These are phyloP conservation scores for Monosporascus sp. DNA, from an alignment of 2,329 filamentous ascomycete species.

Conservation along the genomic window DNA sequence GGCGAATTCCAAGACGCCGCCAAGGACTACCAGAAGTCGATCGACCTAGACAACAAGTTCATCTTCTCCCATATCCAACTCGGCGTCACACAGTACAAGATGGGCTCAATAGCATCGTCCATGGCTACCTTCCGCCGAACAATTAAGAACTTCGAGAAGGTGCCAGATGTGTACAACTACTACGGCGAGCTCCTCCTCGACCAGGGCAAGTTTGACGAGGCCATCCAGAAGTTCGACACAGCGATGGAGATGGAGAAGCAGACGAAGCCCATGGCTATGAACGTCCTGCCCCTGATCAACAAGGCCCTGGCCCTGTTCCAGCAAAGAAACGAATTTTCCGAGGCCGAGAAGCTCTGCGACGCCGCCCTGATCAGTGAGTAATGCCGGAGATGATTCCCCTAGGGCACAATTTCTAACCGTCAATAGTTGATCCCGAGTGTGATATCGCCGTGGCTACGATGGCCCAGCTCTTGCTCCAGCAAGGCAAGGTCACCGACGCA, in stretches of 20 bases:
- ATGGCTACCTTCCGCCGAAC: constrained; percentile 98
- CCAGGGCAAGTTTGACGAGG: constrained; percentile 91
- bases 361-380: constrained; percentile 91
- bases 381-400: constrained; percentile 9
- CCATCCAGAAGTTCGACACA: constrained; percentile 95
- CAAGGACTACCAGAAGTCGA: constrained; percentile 99
- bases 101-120: constrained; percentile 94
- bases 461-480: constrained; percentile 94
- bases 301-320: constrained; percentile 96
- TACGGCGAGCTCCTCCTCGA: constrained; percentile 95
- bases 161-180: constrained; percentile 99
- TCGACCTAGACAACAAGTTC: constrained; percentile 90
- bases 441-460: constrained; percentile 98
- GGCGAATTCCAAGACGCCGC: constrained; percentile 88
- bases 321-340: constrained; percentile 93
- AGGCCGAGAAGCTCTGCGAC: constrained; percentile 93
- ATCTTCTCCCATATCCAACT: constrained; percentile 99
- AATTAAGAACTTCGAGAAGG: constrained; percentile 97
- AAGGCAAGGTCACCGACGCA: constrained; percentile 93
- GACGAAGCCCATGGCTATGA: constrained; percentile 91
- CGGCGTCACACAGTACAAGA: constrained; percentile 99
- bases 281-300: constrained; percentile 95
- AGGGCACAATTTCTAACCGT: constrained; percentile 28
- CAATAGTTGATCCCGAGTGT: constrained; percentile 88
- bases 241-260: constrained; percentile 99